These are phyloP conservation scores for Tricholoma matsutake DNA, from an alignment of 768 basidiomycete species.

Conservation along the genomic window DNA sequence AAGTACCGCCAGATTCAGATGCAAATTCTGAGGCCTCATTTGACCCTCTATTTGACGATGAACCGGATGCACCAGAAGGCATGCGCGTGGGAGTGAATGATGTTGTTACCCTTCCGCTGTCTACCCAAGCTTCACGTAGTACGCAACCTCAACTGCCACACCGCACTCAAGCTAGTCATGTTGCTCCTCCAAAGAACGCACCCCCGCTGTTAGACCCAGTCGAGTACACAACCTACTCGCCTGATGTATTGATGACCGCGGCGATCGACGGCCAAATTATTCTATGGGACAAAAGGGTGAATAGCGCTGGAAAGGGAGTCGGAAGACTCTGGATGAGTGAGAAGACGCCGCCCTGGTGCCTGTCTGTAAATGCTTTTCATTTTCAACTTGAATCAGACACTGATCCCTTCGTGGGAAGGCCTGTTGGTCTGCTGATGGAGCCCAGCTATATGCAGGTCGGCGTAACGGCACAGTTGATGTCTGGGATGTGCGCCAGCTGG, in stretches of 20 bases:
- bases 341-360: conserved; percentile 93
- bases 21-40: conserved; percentile 77
- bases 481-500: conserved; percentile 89
- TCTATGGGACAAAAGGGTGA: conserved; percentile 83
- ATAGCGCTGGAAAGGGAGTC: conserved; percentile 63
- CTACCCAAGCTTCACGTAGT: conserved; percentile 9
- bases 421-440: conserved; percentile 89
- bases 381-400: background rate
- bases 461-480: conserved; percentile 89
- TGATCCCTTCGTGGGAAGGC: conserved; percentile 50
- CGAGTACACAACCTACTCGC: conserved; percentile 63
- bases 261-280: conserved; percentile 91
- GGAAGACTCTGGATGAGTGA: conserved; percentile 88
- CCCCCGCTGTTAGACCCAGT: conserved; percentile 67
- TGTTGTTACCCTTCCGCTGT: background rate
- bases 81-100: conserved; percentile 10
- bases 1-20: conserved; percentile 42
- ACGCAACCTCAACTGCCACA: conserved; percentile 19
- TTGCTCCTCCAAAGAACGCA: conserved; percentile 68
- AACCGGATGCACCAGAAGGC: conserved; percentile 44
- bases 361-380: conserved; percentile 60
- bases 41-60: conserved; percentile 90
- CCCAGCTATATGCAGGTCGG: conserved; percentile 86
- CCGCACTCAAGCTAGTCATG: conserved; percentile 30
- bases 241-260: conserved; percentile 84